These are phyloP conservation scores for Globisporangium cystogenes DNA, from an alignment of 352 stramenopile genomes.

Conservation along the genomic window DNA sequence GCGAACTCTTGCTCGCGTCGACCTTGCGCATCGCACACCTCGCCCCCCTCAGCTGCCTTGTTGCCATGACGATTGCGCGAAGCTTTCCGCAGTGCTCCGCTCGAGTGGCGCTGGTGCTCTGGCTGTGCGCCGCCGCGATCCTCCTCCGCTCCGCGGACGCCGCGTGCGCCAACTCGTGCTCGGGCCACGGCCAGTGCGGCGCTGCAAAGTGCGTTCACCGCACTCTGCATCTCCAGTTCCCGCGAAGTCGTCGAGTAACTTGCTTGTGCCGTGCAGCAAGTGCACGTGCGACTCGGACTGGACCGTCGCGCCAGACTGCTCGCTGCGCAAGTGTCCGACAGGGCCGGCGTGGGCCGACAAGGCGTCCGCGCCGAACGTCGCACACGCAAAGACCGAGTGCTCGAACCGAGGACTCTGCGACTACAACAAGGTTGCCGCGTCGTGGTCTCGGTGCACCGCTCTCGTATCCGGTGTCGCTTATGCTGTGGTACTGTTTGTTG, in stretches of 20 bases:
- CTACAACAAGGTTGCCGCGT: slow-evolving; percentile 34
- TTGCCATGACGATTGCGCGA: neutral
- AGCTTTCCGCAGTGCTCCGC: neutral
- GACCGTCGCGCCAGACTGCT: slow-evolving; percentile 65
- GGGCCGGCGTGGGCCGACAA: slow-evolving; percentile 80
- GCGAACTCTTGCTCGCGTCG: too few relatives aligned
- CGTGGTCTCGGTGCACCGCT: neutral
- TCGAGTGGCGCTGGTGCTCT: slow-evolving; percentile 1
- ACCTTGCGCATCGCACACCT: too few relatives aligned
- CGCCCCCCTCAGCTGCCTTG: too few relatives aligned
- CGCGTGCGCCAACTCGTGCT: slow-evolving; percentile 58
- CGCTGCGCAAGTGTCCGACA: slow-evolving; percentile 55
- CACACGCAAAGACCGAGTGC: slow-evolving; percentile 49
- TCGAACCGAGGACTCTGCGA: slow-evolving; percentile 64
- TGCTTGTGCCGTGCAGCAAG: slow-evolving; percentile 23
- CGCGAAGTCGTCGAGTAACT: neutral
- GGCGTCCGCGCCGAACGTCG: slow-evolving; percentile 44
- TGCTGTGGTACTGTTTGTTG: too few relatives aligned
- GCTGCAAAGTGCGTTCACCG: slow-evolving; percentile 31
- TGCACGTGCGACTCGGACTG: slow-evolving; percentile 68
- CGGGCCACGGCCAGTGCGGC: slow-evolving; percentile 47
- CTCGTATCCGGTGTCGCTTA: too few relatives aligned
- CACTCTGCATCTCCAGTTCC: too few relatives aligned
- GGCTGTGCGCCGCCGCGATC: slow-evolving; percentile 5
- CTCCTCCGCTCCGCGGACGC: slow-evolving; percentile 14